Conservation (phyloP, 169 alveolate species). For the Cryptosporidium canis region DNA sequence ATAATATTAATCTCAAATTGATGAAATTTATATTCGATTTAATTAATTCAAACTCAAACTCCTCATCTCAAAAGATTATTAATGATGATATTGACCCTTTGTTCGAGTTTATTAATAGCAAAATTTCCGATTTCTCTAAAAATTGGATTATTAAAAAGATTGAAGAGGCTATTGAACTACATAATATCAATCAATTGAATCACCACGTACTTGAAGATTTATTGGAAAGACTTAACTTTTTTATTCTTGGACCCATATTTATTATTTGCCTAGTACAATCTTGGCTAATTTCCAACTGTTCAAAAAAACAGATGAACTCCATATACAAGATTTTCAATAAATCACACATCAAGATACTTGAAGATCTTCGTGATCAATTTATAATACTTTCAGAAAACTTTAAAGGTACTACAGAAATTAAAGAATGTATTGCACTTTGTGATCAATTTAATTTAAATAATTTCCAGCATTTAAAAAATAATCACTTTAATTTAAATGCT, state of each 20-base stretch:
- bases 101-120: not conserved
- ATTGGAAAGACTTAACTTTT: slow-evolving; percentile 11
- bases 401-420: slow-evolving; percentile 36
- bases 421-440: not conserved
- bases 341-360: not conserved
- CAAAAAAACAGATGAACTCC: slow-evolving; percentile 26
- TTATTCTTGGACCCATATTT: slow-evolving; percentile 54
- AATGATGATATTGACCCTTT: not conserved
- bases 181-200: not conserved
- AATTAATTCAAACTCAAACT: not conserved
- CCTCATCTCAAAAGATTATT: not conserved
- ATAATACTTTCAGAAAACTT: not conserved
- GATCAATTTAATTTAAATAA: not conserved
- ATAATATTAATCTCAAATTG: not conserved
- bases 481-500: not conserved
- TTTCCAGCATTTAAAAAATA: not conserved
- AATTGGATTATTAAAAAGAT: not conserved
- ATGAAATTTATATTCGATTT: not conserved
- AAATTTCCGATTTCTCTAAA: not conserved
- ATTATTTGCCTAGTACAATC: not conserved
- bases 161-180: not conserved
- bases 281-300: slow-evolving; percentile 22
- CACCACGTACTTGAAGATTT: not conserved
- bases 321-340: not conserved
- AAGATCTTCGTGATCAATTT: not conserved